A percentile compares a stretch with the other conserved stretches of the same genome.
Conservation (phyloP, 208 protist genomes). For the Leishmania tarentolae region DNA sequence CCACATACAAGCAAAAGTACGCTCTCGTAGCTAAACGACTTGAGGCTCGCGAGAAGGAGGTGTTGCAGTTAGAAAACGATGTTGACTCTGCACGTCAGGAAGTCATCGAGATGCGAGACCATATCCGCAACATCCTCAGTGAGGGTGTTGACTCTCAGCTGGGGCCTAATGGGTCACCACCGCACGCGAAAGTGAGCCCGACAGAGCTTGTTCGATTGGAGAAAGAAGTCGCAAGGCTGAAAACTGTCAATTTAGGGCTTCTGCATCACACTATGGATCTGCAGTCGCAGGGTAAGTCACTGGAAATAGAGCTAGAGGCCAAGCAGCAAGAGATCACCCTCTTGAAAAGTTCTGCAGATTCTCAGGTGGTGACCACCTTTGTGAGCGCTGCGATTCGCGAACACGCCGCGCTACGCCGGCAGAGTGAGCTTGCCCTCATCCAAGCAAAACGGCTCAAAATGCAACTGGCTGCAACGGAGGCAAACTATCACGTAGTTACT, state of each 20-base stretch:
- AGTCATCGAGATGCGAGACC: constrained; percentile 49
- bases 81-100: constrained; percentile 59
- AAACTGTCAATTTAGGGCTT: constrained; percentile 88
- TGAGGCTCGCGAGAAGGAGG: constrained; percentile 70
- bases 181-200: constrained; percentile 19
- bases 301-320: constrained; percentile 72
- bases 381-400: constrained; percentile 82
- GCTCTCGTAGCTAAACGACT: constrained; percentile 60
- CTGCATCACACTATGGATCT: constrained; percentile 80
- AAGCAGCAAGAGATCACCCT: constrained; percentile 74
- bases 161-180: not conserved
- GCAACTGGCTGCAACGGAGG: constrained; percentile 82
- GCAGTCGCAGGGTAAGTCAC: constrained; percentile 58
- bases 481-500: constrained; percentile 83
- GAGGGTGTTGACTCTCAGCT: constrained; percentile 13
- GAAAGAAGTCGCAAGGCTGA: constrained; percentile 78
- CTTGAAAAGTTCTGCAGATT: constrained; percentile 66
- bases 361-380: constrained; percentile 75
- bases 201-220: constrained; percentile 40
- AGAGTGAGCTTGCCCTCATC: constrained; percentile 81
- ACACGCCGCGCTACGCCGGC: constrained; percentile 73
- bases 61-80: constrained; percentile 71
- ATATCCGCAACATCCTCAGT: constrained; percentile 42
- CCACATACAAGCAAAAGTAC: constrained; percentile 81
- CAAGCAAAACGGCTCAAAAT: constrained; percentile 69